Evolutionary conservation across 2,329 filamentous ascomycete genomes (phyloP).

Genomic region (Neofusicoccum kwambonambiense): DNA sequence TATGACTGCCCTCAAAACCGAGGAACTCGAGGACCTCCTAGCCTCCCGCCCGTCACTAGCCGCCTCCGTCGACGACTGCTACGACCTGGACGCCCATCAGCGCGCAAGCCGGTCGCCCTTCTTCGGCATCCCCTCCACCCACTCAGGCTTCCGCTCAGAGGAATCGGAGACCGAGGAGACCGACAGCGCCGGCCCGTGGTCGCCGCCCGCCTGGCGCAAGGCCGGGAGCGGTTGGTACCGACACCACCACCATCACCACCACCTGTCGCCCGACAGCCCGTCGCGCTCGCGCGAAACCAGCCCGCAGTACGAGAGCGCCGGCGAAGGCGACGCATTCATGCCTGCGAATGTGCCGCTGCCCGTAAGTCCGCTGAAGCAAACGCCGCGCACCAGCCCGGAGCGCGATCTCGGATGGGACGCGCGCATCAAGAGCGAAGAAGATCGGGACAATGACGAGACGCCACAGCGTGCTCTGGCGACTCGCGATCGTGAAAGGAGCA

Average conservation of each 20-base stretch:
- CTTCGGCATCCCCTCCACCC: slow-evolving; percentile 57
- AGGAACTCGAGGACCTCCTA: slow-evolving; percentile 12
- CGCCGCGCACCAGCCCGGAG: slow-evolving; percentile 54
- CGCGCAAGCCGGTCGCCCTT: slow-evolving; percentile 46
- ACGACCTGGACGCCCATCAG: slow-evolving; percentile 37
- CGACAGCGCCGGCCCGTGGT: slow-evolving; percentile 56
- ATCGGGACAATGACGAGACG: slow-evolving; percentile 22
- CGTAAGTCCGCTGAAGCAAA: slow-evolving; percentile 57
- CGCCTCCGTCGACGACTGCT: slow-evolving; percentile 39
- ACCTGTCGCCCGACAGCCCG: slow-evolving; percentile 40
- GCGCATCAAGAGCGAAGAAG: slow-evolving; percentile 23
- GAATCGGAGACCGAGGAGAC: slow-evolving; percentile 46
- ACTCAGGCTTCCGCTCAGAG: slow-evolving; percentile 63
- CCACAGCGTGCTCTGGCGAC: slow-evolving; percentile 26
- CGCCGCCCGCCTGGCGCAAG: slow-evolving; percentile 63
- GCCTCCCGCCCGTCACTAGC: slow-evolving; percentile 33
- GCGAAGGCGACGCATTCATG: slow-evolving; percentile 49
- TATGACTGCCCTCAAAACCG: slow-evolving; percentile 13
- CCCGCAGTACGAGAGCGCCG: slow-evolving; percentile 60
- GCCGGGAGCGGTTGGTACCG: slow-evolving; percentile 60
- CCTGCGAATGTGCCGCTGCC: slow-evolving; percentile 61
- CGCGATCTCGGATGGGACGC: slow-evolving; percentile 35
- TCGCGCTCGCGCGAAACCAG: slow-evolving; percentile 57
- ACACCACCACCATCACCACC: slow-evolving; percentile 29
- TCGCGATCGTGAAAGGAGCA: slow-evolving; percentile 26